phyloP scores from a whole-genome alignment of 352 stramenopile species.

The Phytophthora hibernalis region DNA sequence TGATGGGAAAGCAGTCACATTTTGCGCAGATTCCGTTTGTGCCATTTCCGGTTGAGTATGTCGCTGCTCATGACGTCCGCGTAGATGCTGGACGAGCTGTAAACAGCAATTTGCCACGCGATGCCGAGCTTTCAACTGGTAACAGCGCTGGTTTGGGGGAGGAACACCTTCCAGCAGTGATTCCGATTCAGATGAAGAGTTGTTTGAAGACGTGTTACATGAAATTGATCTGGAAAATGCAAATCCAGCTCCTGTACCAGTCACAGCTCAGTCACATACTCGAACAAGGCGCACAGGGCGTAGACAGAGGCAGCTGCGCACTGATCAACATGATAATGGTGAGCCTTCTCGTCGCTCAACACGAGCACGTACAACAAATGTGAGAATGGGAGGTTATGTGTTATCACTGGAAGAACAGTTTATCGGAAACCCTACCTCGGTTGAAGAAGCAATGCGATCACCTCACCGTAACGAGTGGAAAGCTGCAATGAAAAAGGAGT shows the following conservation, averaged over 20 bases:
- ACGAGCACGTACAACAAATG: not conserved
- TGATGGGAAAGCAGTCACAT: not conserved
- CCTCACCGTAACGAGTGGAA: not conserved
- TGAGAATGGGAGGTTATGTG: not conserved
- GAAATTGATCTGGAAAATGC: no score
- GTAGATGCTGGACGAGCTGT: not conserved
- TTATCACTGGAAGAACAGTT: not conserved
- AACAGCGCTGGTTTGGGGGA: no score
- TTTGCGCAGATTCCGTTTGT: constrained; percentile 2
- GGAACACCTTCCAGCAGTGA: not conserved
- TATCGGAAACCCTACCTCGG: not conserved
- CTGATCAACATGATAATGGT: no score
- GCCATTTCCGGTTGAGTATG: constrained; percentile 1
- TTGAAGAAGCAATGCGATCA: not conserved
- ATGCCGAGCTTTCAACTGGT: no score
- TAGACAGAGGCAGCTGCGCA: not conserved
- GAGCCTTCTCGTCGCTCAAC: not conserved
- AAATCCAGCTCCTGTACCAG: not conserved
- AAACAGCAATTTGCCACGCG: no score
- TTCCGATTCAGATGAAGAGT: no score
- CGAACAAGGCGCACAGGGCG: no score
- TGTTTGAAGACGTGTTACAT: no score
- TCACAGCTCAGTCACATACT: no score
- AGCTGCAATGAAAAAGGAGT: no score
- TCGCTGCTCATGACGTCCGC: not conserved